Base-by-base conservation (phyloP, 2,329 filamentous ascomycete species). In the Aspergillus quadricinctus region DNA sequence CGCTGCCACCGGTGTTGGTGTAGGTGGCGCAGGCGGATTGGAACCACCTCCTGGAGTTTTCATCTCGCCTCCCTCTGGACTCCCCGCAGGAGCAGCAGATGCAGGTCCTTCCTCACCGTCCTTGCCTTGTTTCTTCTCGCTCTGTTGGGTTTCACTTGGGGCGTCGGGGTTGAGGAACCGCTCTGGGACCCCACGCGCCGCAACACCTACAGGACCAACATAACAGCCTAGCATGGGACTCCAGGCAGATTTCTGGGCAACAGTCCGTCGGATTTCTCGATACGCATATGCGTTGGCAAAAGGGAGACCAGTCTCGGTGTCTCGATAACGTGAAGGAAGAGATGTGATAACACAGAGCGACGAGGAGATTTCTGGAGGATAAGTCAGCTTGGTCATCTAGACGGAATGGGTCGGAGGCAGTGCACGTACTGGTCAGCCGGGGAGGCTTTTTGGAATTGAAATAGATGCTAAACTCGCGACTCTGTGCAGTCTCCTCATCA, bases 281-380 rank as follows among this genome's bases (percentile, higher is more conserved):
- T 92, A 97, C 0, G 92, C 92, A 60, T 87, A 83, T 46, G 85
- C 79, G 69, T 93, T 93, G 61, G 85, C 83, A 74, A 93, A 99
- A 0, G 87, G 85, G 17, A 97, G 80, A 0, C 90, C 89, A 0
- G 93, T 97, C 63, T 84, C 83, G 0, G 92, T 90, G 71, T 99
- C 94, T 25, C 87, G 84, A 73, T 95, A 97, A 54, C 85, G 85
- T 11, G 93, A 94, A 4, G 87, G 84, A 53, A 87, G 83, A 66
- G 88, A 88, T 1, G 91, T 97, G 69, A 97, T 92, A 50, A 87
- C 88, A 72, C 94, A 99, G 31, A 87, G 78, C 48, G 81, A 77
- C 59, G 71, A 73, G 54, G 66, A 75, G 59, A 69, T 76, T 75
- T 77, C 77, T 79, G 3, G 21, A 37, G 1, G 17, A 46, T 14